Evolutionary conservation across 129 eudicot species (phyloP), one percentile per base, ranked within the genome.

Genomic region (Arctium lappa): DNA sequence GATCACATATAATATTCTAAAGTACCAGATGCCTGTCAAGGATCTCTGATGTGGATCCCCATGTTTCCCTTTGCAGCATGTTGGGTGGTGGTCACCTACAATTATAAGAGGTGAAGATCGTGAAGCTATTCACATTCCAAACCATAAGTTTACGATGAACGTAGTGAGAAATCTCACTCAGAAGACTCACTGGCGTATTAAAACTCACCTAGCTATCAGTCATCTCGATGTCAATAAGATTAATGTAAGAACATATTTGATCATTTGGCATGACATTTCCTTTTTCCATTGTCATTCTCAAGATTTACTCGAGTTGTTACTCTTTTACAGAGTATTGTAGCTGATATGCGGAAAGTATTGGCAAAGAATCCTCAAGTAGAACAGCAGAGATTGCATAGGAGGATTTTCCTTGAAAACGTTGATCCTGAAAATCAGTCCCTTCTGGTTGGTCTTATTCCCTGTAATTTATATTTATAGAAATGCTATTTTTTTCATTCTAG

Each of bases 81-180:
- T 95, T 53, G 99, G 99, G 16, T 95, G 97, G 99, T 95, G 99
- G 99, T 92, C 99, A 36, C 99, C 99, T 74, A 95, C 99, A 78
- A 85, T 95, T 38, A 80, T 95, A 82, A 87, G 99, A 86, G 99
- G 99, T 40, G 99, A 95, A 81, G 97, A 95, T 75, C 97, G 99
- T 88, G 99, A 95, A 89, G 99, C 99, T 27, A 92, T 95, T 69
- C 97, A 95, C 89, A 92, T 95, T 77, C 99, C 99, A 40, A 95
- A 95, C 78, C 97, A 92, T 86, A 92, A 95, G 87, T 93, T 95
- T 74, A 92, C 99, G 0, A 92, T 95, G 88, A 95, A 91, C 86
- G 94, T 95, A 79, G 97, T 95, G 83, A 88, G 99, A 80, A 95
- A 95, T 88, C 93, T 95, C 77, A 91, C 84, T 77, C 99, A 95